Base-by-base conservation (phyloP, 2,329 filamentous ascomycete species). In the Penicillium decumbens region DNA sequence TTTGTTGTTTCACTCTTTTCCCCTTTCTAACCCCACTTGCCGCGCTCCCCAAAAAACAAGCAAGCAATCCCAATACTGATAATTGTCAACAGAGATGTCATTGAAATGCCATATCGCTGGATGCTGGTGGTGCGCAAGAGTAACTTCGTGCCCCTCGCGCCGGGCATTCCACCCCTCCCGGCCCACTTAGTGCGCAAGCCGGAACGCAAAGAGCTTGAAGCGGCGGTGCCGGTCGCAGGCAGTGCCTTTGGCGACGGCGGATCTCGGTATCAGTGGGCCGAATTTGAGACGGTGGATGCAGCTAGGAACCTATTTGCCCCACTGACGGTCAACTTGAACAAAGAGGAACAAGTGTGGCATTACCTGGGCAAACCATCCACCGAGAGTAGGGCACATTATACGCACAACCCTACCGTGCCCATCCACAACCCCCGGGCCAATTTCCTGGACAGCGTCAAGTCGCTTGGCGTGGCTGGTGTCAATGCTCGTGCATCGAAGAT, bases 341-440 rank as follows among this genome's bases (percentile, higher is more conserved):
- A 87, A 65, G 77, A 84, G 13, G 81, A 92, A 53, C 85, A 88
- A 65, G 69, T 95, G 15, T 97, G 91, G 89, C 81, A 89, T 72
- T 97, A 96, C 67, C 78, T 98, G 52, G 89, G 89, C 28, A 83
- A 83, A 66, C 81, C 80, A 18, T 97, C 92, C 20, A 96, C 92
- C 6, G 92, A 97, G 64, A 87, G 89, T 46, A 90, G 85, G 68
- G 85, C 90, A 24, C 89, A 95, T 67, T 98, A 93, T 71, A 95
- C 91, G 4, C 88, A 93, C 62, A 84, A 95, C 70, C 81, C 80
- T 38, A 73, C 71, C 50, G 76, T 75, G 50, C 57, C 61, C 51
- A 59, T 72, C 55, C 72, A 77, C 69, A 76, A 78, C 62, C 69
- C 71, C 54, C 67, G 71, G 54, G 71, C 74, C 53, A 76, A 76